Base-by-base conservation (phyloP, 2,329 filamentous ascomycete genomes). In the Colletotrichum simmondsii region DNA sequence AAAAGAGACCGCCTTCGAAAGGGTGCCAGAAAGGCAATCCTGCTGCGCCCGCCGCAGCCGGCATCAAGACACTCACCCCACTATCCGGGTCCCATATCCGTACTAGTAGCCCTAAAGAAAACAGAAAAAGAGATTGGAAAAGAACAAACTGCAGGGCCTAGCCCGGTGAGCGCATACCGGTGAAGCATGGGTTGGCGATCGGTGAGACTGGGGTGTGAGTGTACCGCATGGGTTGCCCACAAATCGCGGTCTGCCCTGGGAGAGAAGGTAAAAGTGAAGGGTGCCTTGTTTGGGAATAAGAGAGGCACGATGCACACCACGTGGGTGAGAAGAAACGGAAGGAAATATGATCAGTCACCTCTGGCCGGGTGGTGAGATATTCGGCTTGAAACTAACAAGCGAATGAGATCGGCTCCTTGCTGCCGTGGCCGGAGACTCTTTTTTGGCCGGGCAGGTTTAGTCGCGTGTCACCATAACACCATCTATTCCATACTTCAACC, bases 151-250 rank as follows among this genome's bases (percentile, higher is more conserved):
- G 59, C 58, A 57, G 60, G 49, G 68, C 30, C n/a, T 66, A 42
- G 30, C 24, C 54, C 54, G 61, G 61, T 66, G 54, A 70, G 60
- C 32, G 37, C 62, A 52, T 19, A 71, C 68, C 62, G 68, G 62
- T 65, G 53, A 71, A 54, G 35, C 67, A 73, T 61, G 68, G 62
- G 52, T 71, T 46, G 12, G 19, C 56, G 30, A 72, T 71, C 68
- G 68, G 71, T 71, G 46, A 73, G 71, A 70, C 69, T 49, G 30
- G 46, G 54, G 59, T 69, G 49, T 28, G 28, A 35, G 54, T 56
- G 60, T 59, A 54, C 66, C 24, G 59, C 70, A 70, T 65, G 54
- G 32, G 65, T 58, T 22, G 32, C 53, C 42, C 59, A 46, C 46
- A 63, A 49, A 60, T 49, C 60, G 35, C 70, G 54, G 53, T 64